Conservation (phyloP, 2,329 filamentous ascomycete genomes). For the Fusarium domesticum region DNA sequence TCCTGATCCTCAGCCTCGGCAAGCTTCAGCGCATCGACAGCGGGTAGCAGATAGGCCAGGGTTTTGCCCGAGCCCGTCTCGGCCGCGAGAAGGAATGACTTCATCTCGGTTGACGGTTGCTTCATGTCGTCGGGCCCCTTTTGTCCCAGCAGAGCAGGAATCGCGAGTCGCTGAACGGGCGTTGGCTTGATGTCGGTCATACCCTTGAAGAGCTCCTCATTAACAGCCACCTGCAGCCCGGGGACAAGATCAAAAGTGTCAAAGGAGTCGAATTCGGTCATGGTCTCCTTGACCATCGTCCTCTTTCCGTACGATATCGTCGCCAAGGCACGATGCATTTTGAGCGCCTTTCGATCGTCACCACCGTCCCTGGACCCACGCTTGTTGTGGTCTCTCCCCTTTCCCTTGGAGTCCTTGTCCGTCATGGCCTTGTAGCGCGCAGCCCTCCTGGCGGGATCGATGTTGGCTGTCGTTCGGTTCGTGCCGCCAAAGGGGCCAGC, state of each 20-base stretch:
- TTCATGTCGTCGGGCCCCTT: constrained; percentile 31
- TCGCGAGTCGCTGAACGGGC: constrained; percentile 83
- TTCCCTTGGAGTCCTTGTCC: constrained; percentile 22
- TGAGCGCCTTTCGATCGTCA: constrained; percentile 68
- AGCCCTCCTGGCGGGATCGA: constrained; percentile 28
- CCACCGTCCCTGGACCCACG: constrained; percentile 33
- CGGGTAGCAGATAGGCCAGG: constrained; percentile 82
- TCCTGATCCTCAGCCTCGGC: constrained; percentile 62
- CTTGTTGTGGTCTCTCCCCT: constrained; percentile 31
- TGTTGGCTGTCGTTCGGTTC: constrained; percentile 51
- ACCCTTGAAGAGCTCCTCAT: constrained; percentile 69
- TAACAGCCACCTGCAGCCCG: constrained; percentile 66
- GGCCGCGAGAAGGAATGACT: constrained; percentile 75
- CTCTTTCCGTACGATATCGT: constrained; percentile 72
- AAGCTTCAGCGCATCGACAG: constrained; percentile 79
- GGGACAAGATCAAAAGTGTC: constrained; percentile 76
- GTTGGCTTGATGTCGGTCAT: constrained; percentile 77
- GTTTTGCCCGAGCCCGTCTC: constrained; percentile 98
- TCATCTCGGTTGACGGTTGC: constrained; percentile 39
- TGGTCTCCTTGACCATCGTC: constrained; percentile 50
- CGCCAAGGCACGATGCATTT: constrained; percentile 83
- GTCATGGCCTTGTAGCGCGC: constrained; percentile 13
- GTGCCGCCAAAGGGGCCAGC: constrained; percentile 54
- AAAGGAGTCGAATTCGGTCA: constrained; percentile 71
- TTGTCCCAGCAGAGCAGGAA: constrained; percentile 72